Conservation (phyloP, 1,284 basidiomycete species). For the Pholiota adiposa region DNA sequence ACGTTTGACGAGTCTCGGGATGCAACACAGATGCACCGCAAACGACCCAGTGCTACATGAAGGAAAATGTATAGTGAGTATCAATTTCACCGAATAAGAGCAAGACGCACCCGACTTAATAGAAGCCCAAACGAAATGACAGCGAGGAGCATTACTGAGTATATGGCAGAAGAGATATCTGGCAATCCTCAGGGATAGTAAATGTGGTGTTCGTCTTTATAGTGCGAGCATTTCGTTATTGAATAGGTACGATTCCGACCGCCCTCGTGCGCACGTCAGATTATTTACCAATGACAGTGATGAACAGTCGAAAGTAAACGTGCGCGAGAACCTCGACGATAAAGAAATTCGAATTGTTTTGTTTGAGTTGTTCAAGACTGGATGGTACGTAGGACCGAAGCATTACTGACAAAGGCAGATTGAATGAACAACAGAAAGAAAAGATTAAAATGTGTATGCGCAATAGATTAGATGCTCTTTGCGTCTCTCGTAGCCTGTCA, state of each 20-base stretch:
- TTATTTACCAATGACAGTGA: neutral
- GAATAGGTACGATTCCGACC: neutral
- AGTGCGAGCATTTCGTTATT: neutral
- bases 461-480: too few relatives aligned
- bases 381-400: neutral
- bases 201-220: neutral
- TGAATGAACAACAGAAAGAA: too few relatives aligned
- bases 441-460: too few relatives aligned
- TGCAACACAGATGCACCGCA: neutral
- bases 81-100: too few relatives aligned
- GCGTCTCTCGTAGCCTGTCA: too few relatives aligned
- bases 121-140: too few relatives aligned
- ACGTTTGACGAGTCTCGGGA: neutral
- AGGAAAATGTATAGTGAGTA: too few relatives aligned
- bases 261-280: neutral
- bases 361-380: neutral
- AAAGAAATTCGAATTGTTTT: neutral
- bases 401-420: too few relatives aligned
- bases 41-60: neutral
- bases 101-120: too few relatives aligned
- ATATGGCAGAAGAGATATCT: too few relatives aligned
- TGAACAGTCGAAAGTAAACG: neutral
- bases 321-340: neutral
- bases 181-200: too few relatives aligned
- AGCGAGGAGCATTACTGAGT: too few relatives aligned